Evolutionary conservation across 805 yeast genomes (phyloP).

Genomic region (Kluyveromyces siamensis): DNA sequence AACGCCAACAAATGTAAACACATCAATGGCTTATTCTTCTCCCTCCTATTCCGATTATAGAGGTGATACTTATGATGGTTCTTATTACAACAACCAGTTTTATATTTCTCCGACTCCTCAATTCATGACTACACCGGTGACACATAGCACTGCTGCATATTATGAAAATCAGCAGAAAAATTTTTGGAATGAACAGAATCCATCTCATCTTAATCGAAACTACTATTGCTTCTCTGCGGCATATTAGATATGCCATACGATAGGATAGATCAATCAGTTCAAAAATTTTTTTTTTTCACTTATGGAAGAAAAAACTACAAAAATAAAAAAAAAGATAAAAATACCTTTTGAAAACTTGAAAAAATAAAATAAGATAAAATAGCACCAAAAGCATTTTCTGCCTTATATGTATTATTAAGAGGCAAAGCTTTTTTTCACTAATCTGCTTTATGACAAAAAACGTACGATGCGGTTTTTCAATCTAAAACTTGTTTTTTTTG

Average conservation of each 20-base stretch:
- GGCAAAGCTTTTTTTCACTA: too few relatives aligned
- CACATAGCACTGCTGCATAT: constrained; percentile 1
- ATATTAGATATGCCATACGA: constrained; percentile 3
- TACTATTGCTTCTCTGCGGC: constrained; percentile 11
- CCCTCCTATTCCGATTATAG: constrained; percentile 16
- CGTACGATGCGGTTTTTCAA: not conserved
- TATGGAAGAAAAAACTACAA: not conserved
- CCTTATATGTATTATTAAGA: not conserved
- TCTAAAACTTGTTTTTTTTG: too few relatives aligned
- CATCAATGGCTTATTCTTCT: constrained; percentile 14
- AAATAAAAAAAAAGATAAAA: not conserved
- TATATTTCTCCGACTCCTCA: constrained; percentile 9
- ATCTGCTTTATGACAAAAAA: not conserved
- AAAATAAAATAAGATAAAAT: not conserved
- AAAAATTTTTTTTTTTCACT: constrained; percentile 3
- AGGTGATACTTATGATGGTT: constrained; percentile 10
- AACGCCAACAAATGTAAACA: constrained; percentile 12
- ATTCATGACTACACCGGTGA: constrained; percentile 7
- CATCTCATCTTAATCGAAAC: constrained; percentile 3
- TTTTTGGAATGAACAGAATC: constrained; percentile 3
- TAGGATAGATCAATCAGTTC: not conserved
- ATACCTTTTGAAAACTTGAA: not conserved
- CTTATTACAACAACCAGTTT: constrained; percentile 8
- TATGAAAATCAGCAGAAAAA: not conserved
- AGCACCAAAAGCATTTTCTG: not conserved